A percentile compares a stretch with the other conserved stretches of the same genome.
Conservation (phyloP, 768 basidiomycete genomes). For the Termitomyces sp. region DNA sequence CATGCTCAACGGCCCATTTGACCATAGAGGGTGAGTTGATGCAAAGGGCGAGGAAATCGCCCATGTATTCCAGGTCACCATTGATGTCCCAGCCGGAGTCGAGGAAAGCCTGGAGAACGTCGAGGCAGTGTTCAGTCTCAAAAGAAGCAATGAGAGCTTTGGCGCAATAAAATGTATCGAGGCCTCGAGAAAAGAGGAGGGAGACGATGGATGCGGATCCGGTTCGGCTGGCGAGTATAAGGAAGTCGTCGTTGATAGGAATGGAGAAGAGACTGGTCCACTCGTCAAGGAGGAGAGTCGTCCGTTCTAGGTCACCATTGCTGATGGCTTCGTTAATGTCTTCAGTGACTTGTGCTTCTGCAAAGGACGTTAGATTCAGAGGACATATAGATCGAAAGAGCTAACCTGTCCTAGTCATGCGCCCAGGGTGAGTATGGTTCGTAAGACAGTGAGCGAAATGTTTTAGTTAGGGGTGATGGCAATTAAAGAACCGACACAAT, state of each 20-base stretch:
- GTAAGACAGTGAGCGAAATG: background rate
- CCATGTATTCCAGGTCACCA: constrained; percentile 1
- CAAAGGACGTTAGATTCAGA: background rate
- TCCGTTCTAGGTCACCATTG: background rate
- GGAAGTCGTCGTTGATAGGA: background rate
- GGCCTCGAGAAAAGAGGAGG: constrained; percentile 1
- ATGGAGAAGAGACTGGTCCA: background rate
- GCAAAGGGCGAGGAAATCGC: constrained; percentile 1
- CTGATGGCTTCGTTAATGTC: background rate
- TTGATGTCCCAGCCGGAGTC: constrained; percentile 8
- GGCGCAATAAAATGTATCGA: background rate
- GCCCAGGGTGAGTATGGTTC: background rate
- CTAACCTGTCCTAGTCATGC: constrained; percentile 2
- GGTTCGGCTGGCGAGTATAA: background rate
- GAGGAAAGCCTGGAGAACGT: constrained; percentile 7
- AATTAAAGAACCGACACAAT: no score
- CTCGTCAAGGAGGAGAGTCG: background rate
- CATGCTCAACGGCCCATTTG: constrained; percentile 1
- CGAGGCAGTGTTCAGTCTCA: background rate
- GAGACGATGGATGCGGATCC: constrained; percentile 2
- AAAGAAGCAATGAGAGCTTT: background rate
- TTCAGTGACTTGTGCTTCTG: background rate
- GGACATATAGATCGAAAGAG: background rate
- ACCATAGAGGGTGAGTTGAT: background rate
- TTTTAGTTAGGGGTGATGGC: no score